Conservation (phyloP, 31 red algal species). For the Endocladia muricata region DNA sequence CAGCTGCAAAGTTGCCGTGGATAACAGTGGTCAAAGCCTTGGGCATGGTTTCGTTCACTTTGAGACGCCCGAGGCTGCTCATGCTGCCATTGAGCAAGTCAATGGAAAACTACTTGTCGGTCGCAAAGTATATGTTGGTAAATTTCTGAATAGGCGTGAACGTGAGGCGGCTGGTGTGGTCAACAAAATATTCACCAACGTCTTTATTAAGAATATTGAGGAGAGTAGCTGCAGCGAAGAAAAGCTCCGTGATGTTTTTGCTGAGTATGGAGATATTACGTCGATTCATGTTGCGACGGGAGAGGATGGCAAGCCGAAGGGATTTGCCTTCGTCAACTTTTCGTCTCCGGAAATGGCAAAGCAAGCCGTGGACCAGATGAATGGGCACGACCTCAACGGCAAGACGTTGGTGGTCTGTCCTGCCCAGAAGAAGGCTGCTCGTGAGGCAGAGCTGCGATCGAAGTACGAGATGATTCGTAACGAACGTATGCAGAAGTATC, state of each 20-base stretch:
- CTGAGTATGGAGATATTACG: slow-evolving; percentile 85
- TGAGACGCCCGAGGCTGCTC: slow-evolving; percentile 85
- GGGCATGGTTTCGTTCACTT: slow-evolving; percentile 98
- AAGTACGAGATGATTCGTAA: slow-evolving; percentile 73
- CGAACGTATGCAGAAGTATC: slow-evolving; percentile 88
- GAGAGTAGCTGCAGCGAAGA: slow-evolving; percentile 75
- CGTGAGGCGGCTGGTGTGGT: slow-evolving; percentile 83
- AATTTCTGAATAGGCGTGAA: slow-evolving; percentile 86
- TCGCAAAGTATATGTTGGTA: slow-evolving; percentile 89
- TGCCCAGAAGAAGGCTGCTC: slow-evolving; percentile 97
- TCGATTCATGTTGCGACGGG: slow-evolving; percentile 62
- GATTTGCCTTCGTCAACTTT: slow-evolving; percentile 98
- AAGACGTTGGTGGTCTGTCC: slow-evolving; percentile 79
- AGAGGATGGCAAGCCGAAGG: slow-evolving; percentile 50
- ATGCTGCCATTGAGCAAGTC: slow-evolving; percentile 82
- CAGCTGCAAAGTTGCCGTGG: slow-evolving; percentile 95
- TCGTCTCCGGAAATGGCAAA: slow-evolving; percentile 79
- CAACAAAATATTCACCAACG: slow-evolving; percentile 90
- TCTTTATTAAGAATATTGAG: slow-evolving; percentile 95
- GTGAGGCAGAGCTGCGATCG: slow-evolving; percentile 85
- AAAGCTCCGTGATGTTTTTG: slow-evolving; percentile 81
- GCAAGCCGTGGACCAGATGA: slow-evolving; percentile 80
- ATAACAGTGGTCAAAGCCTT: slow-evolving; percentile 76
- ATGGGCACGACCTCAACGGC: slow-evolving; percentile 70
- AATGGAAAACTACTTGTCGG: slow-evolving; percentile 88